Evolutionary conservation across 306 rosid species (phyloP).

Genomic region (Casuarina glauca): DNA sequence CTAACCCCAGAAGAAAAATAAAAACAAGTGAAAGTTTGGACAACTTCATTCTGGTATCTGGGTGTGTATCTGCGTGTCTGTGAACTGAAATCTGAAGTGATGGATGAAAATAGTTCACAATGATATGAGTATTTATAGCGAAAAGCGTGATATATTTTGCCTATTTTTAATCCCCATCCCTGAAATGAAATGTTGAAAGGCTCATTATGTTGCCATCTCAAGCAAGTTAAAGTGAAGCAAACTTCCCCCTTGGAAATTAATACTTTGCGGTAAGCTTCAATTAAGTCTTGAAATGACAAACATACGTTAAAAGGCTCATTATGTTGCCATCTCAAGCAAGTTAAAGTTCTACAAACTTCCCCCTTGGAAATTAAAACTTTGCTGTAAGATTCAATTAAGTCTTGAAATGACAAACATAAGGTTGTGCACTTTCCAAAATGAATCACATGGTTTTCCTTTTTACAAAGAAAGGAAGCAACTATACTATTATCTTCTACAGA

Average conservation of each 20-base stretch:
- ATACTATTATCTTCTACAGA: not conserved
- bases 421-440: not conserved
- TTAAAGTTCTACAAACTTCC: not conserved
- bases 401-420: not conserved
- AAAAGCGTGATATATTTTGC: not conserved
- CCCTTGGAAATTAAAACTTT: not conserved
- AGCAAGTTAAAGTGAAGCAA: not conserved
- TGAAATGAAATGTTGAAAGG: not conserved
- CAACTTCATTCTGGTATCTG: not conserved
- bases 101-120: not conserved
- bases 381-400: not conserved
- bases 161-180: not conserved
- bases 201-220: not conserved
- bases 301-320: too few species aligned
- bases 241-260: not conserved
- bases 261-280: not conserved
- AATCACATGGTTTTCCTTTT: constrained; percentile 3
- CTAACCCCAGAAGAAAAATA: not conserved
- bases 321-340: not conserved
- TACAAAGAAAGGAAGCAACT: too few species aligned
- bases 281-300: not conserved
- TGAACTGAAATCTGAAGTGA: not conserved
- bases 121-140: not conserved
- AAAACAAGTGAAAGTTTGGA: not conserved
- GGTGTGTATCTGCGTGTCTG: not conserved